These are phyloP conservation scores for Carpinus viminea DNA, from an alignment of 306 rosid genomes.

Conservation along the genomic window DNA sequence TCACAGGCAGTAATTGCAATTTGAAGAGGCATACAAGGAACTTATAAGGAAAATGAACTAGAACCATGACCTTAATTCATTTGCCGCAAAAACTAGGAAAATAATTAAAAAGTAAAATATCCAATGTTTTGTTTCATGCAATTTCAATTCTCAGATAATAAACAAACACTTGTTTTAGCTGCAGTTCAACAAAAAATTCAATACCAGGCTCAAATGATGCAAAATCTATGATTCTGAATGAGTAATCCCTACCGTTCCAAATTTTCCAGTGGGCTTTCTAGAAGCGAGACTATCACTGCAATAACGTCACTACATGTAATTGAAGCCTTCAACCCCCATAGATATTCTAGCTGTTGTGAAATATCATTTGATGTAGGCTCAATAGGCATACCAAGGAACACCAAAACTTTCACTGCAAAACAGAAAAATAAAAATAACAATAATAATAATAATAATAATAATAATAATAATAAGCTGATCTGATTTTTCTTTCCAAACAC, in stretches of 20 bases:
- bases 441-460: not conserved
- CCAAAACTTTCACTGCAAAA: slow-evolving; percentile 80
- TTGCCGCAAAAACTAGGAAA: not conserved
- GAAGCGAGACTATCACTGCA: slow-evolving; percentile 61
- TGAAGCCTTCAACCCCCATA: slow-evolving; percentile 80
- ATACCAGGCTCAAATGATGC: not conserved
- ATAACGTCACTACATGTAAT: slow-evolving; percentile 60
- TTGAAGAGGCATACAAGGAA: not conserved
- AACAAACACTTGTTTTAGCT: not conserved
- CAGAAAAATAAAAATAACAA: slow-evolving; percentile 1
- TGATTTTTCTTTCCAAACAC: not conserved
- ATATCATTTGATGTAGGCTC: slow-evolving; percentile 73
- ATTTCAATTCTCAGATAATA: not conserved
- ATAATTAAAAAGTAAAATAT: not conserved
- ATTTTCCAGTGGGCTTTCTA: slow-evolving; percentile 87
- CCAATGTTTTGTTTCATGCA: no score
- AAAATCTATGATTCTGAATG: not conserved
- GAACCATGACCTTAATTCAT: not conserved
- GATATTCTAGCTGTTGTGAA: slow-evolving; percentile 75
- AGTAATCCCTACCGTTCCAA: slow-evolving; percentile 62
- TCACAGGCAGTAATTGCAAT: not conserved
- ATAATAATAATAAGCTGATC: slow-evolving; percentile 3
- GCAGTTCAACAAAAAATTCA: not conserved
- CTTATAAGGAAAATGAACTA: not conserved
- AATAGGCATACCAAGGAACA: slow-evolving; percentile 88